phyloP scores from a whole-genome alignment of 768 basidiomycete genomes.

The Infundibulicybe gibba region DNA sequence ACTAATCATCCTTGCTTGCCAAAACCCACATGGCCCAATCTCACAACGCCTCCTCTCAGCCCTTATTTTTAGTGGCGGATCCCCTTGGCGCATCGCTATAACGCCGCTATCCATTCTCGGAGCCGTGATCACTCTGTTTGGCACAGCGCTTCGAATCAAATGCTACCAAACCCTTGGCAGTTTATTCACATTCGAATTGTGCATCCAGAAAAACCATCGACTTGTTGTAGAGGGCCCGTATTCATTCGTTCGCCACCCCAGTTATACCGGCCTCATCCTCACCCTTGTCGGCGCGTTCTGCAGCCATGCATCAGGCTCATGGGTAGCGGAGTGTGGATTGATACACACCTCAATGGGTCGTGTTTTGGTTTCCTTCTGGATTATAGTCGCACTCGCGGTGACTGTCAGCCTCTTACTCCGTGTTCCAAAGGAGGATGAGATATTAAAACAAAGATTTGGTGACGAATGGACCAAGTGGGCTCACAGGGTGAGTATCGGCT shows the following conservation, averaged over 20 bases:
- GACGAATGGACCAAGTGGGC: slow-evolving; percentile 24
- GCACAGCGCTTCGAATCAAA: slow-evolving; percentile 24
- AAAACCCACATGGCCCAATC: slow-evolving; percentile 10
- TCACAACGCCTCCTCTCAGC: slow-evolving; percentile 13
- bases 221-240: slow-evolving; percentile 33
- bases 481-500: slow-evolving; percentile 23
- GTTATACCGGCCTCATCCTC: slow-evolving; percentile 30
- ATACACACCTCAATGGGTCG: slow-evolving; percentile 17
- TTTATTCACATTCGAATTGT: slow-evolving; percentile 35
- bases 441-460: slow-evolving; percentile 24
- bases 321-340: slow-evolving; percentile 28
- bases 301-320: slow-evolving; percentile 24
- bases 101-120: slow-evolving; percentile 27
- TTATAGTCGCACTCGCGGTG: slow-evolving; percentile 17
- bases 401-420: slow-evolving; percentile 23
- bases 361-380: slow-evolving; percentile 18
- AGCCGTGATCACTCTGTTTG: slow-evolving; percentile 21
- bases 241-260: slow-evolving; percentile 32
- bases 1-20: slow-evolving; percentile 20
- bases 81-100: slow-evolving; percentile 13
- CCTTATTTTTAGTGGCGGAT: slow-evolving; percentile 10
- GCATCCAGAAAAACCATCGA: slow-evolving; percentile 26
- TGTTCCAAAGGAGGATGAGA: slow-evolving; percentile 28
- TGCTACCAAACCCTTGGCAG: slow-evolving; percentile 32
- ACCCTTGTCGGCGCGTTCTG: slow-evolving; percentile 22